Evolutionary conservation across 2,329 filamentous ascomycete genomes (phyloP), one percentile per base, ranked within the genome.

Genomic region (Coniochaeta ligniaria): DNA sequence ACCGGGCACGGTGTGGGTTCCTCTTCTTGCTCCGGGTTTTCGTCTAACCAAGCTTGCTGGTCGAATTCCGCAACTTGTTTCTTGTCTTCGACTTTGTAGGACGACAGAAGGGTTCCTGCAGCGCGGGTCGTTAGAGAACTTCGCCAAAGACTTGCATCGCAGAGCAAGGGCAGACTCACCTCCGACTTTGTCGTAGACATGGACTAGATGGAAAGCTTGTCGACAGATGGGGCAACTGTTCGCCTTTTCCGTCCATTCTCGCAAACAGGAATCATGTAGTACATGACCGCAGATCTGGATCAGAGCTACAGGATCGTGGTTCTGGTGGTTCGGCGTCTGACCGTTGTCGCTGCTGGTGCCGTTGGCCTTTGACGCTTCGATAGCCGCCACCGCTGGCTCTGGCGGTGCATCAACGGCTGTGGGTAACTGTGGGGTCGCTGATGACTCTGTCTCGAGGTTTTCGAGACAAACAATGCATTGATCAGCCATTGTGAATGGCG

Each of bases 201-300:
- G 87, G 66, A 99, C 93, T 68, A 89, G 78, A 75, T 98, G 94
- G 79, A 99, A 98, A 64, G 84, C 86, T 69, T 91, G 90, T 67
- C 95, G 90, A 76, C 95, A 99, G 74, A 99, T 96, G 54, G 95
- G 95, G 75, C 95, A 99, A 72, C 93, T 97, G 76, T 98, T 99
- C 65, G 95, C 94, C 74, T 96, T 90, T 76, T 96, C 91, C 54
- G 94, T 92, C 95, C 95, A 99, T 67, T 92, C 91, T 68, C 90
- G 89, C 67, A 99, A 83, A 75, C 95, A 99, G 59, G 89, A 87
- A 77, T 99, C 89, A 77, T 99, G 95, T 67, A 99, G 81, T 67
- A 93, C 84, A 79, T 99, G 96, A 61, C 91, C 90, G 75, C 95
- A 99, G 55, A 92, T 88, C 62, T 86, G 80, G 57, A 88, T 83